phyloP scores from a whole-genome alignment of 495 filamentous ascomycete species.

The Neurospora tetraspora region DNA sequence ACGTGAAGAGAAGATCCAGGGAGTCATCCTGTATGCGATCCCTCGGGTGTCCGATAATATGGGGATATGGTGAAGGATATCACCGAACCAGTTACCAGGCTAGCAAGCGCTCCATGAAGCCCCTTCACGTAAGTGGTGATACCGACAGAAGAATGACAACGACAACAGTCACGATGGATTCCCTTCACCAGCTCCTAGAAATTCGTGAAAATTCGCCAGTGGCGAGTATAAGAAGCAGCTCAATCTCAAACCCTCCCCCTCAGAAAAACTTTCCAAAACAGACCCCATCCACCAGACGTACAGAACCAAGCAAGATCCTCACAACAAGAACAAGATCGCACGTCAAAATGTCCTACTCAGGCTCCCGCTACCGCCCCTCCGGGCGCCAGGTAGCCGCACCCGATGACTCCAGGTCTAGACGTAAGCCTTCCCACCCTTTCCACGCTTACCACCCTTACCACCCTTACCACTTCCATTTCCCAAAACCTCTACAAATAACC shows the following conservation, averaged over 20 bases:
- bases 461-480: background rate
- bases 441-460: background rate
- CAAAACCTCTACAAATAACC: too few species aligned
- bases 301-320: background rate
- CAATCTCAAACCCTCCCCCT: background rate
- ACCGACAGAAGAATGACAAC: too few species aligned
- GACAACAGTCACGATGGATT: too few species aligned
- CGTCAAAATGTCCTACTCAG: background rate
- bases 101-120: too few species aligned
- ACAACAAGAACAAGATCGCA: background rate
- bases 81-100: background rate
- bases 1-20: too few species aligned
- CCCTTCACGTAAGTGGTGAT: too few species aligned
- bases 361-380: background rate
- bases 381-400: background rate
- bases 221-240: too few species aligned
- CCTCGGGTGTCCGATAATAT: too few species aligned
- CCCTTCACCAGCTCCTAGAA: too few species aligned
- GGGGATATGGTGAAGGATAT: background rate
- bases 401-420: background rate
- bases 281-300: background rate
- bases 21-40: too few species aligned
- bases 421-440: too few species aligned
- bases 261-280: background rate
- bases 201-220: too few species aligned